phyloP scores from a whole-genome alignment of 2,329 filamentous ascomycete genomes.

The Graphilbum ipis-grandicollis region DNA sequence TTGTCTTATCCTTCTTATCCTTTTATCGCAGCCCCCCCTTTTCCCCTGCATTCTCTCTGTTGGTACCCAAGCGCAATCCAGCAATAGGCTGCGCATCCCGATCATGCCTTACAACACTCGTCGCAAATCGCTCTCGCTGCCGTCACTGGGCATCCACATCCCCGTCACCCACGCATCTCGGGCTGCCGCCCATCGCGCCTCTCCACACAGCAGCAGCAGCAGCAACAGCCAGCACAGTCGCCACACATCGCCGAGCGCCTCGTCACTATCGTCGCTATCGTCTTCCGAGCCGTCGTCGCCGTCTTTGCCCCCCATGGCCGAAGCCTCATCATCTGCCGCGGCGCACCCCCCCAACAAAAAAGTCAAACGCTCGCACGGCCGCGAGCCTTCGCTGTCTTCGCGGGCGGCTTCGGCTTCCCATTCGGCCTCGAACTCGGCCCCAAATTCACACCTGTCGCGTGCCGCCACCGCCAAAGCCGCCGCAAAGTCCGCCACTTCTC shows the following conservation, averaged over 20 bases:
- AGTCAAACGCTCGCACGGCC: conserved; percentile 60
- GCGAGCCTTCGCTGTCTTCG: neutral
- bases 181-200: neutral
- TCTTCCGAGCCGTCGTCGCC: too few relatives aligned
- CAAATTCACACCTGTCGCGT: conserved; percentile 8
- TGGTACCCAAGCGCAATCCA: neutral
- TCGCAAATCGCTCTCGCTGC: conserved; percentile 85
- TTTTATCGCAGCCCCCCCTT: neutral
- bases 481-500: conserved; percentile 3
- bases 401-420: too few relatives aligned
- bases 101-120: conserved; percentile 90
- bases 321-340: conserved; percentile 2
- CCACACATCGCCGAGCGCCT: neutral
- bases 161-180: conserved; percentile 29
- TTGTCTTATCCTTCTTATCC: neutral
- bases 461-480: conserved; percentile 11
- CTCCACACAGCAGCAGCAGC: neutral
- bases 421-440: conserved; percentile 1
- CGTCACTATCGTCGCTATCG: too few relatives aligned
- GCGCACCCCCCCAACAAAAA: conserved; percentile 38
- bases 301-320: conserved; percentile 9
- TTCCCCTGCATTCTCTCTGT: neutral
- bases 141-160: conserved; percentile 82
- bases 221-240: too few relatives aligned
- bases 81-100: conserved; percentile 3